Evolutionary conservation across 805 yeast genomes (phyloP), one percentile per base, ranked within the genome.

Genomic region (Dipodascus albidus): DNA sequence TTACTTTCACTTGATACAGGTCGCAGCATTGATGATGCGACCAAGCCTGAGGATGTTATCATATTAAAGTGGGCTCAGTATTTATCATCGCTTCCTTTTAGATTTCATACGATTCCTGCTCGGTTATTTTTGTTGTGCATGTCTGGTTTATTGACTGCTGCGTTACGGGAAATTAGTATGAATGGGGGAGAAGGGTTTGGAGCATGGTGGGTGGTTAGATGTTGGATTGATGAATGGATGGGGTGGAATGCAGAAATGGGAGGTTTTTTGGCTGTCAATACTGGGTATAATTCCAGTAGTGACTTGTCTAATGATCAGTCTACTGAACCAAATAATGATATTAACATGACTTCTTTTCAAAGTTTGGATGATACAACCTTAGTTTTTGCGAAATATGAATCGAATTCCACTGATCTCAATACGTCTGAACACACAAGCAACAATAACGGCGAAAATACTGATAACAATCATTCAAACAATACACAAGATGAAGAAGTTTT

Each of bases 151-250:
- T 68, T 81, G 50, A 81, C 85, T 3, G 73, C 81, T 14, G 77
- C 83, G 19, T 67, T 82, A 44, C 70, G 87, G 56, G 87, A 83
- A 59, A 74, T 84, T 55, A 77, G 84, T 33, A 68, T 79, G 53
- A 71, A 71, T 22, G 81, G 81, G 1, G 81, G 81, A 4, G 74
- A 74, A 47, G 76, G 83, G 1, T 82, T 85, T 63, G 81, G 81
- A 8, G 78, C 81, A 1, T 85, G 91, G 91, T 84, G 88, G 87
- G 74, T 79, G 48, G 71, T 83, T 2, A 71, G 85, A 53, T 81
- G 88, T 63, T 85, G 91, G 89, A 70, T 81, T 3, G 87, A 82
- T 61, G 91, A 85, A 61, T 84, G 79, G 74, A 70, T 83, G 56
- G 75, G 75, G 1, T 82, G 87, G 81, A 68, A 77, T 54, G 82